Base-by-base conservation (phyloP, 495 filamentous ascomycete species). In the Mytilinidion resinicola region DNA sequence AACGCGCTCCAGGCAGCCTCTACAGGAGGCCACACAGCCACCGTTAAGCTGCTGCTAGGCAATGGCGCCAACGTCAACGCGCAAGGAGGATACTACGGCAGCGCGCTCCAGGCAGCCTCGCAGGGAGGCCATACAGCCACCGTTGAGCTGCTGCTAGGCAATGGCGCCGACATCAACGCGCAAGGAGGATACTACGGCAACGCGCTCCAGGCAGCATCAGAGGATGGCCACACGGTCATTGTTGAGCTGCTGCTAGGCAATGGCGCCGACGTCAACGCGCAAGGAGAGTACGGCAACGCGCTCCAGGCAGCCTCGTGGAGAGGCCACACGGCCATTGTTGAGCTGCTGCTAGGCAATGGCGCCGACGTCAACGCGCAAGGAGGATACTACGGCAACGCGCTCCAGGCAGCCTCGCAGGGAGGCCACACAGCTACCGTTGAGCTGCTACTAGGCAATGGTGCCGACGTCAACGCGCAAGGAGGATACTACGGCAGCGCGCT, bases 401-500 rank as follows among this genome's bases (percentile, higher is more conserved):
- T 57, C 4, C 46, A 50, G 19, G 55, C 55, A 7, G 55, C 55
- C 17, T 56, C 54, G 35, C 9, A 53, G 14, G 21, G 25, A 35
- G 55, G 55, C 30, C 44, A 51, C 19, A 21, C 20, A 12, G 20
- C 35, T 21, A 51, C 52, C 6, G 42, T 57, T 2, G 36, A 57
- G 55, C 21, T 33, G 7, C 55, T 57, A 3, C 35, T 55, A 9
- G 6, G 17, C 5, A 47, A 48, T 2, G 50, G 50, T 3, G 50
- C 17, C 43, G 69, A 14, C 67, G 70, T 41, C 49, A 25, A 11
- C 36, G n/a, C n/a, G n/a, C n/a, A n/a, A n/a, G n/a, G n/a, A n/a
- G n/a, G n/a, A n/a, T n/a, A n/a, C n/a, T n/a, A 52, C 3, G 64
- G 66, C n/a, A 68, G 49, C 17, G 69, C 72, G 3, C 50, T 52